phyloP scores from a whole-genome alignment of 805 yeast genomes.

The Phaffomyces thermotolerans region DNA sequence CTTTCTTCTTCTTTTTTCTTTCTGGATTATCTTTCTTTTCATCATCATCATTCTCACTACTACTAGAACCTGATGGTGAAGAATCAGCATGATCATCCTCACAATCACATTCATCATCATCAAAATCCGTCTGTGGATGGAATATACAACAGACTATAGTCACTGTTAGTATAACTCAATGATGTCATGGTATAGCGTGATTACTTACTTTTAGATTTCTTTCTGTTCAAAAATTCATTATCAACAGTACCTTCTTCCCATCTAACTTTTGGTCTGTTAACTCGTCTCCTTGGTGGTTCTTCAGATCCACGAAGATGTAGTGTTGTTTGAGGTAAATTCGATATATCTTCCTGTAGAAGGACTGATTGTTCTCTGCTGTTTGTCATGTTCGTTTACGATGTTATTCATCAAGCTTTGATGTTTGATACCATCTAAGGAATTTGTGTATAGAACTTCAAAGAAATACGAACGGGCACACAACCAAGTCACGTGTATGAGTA shows the following conservation, averaged over 20 bases:
- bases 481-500: too few relatives aligned
- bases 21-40: conserved; percentile 16
- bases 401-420: too few relatives aligned
- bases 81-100: conserved; percentile 18
- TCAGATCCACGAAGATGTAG: conserved; percentile 17
- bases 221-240: conserved; percentile 81
- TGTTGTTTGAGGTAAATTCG: not conserved
- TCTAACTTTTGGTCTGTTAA: conserved; percentile 46
- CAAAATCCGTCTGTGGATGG: conserved; percentile 65
- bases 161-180: not conserved
- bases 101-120: conserved; percentile 34
- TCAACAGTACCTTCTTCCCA: conserved; percentile 88
- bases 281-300: conserved; percentile 12
- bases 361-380: not conserved
- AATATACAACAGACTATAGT: conserved; percentile 64
- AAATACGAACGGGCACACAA: too few relatives aligned
- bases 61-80: conserved; percentile 26
- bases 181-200: too few relatives aligned
- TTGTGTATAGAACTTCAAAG: too few relatives aligned
- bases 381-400: not conserved
- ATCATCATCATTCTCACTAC: conserved; percentile 33
- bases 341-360: not conserved
- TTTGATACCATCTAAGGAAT: too few relatives aligned
- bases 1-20: conserved; percentile 29
- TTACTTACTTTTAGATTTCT: conserved; percentile 65